Conservation (phyloP, 768 basidiomycete species). For the Termitomyces titanicus region DNA sequence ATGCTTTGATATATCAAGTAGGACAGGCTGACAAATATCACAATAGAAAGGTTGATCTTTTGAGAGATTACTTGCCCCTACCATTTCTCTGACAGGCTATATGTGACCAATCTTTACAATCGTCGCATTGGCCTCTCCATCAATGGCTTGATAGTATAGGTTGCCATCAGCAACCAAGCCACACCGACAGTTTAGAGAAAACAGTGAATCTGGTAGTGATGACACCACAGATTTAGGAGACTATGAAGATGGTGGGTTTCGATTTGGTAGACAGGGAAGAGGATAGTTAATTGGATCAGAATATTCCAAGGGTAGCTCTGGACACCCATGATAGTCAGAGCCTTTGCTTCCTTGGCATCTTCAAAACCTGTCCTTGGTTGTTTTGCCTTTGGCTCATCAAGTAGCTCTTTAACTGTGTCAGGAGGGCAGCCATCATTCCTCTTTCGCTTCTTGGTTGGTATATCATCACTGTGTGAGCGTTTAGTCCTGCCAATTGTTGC, state of each 20-base stretch:
- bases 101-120: conserved; percentile 18
- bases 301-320: background rate
- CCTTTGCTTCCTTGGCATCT: background rate
- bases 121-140: conserved; percentile 16
- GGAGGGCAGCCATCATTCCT: background rate
- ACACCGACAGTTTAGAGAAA: conserved; percentile 7
- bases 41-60: conserved; percentile 1
- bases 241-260: too few relatives aligned
- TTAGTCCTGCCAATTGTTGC: background rate
- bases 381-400: background rate
- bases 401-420: background rate
- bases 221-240: too few relatives aligned
- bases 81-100: conserved; percentile 18
- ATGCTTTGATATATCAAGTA: background rate
- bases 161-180: conserved; percentile 16
- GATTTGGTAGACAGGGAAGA: too few relatives aligned
- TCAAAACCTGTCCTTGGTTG: too few relatives aligned
- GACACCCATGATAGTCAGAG: background rate
- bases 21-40: background rate
- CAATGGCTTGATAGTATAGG: conserved; percentile 1
- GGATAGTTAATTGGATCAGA: too few relatives aligned
- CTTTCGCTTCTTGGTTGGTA: background rate
- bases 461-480: background rate
- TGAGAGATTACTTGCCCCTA: conserved; percentile 7
- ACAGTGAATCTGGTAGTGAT: background rate